Evolutionary conservation across 2,329 filamentous ascomycete genomes (phyloP).

Genomic region (Setomelanomma holmii): DNA sequence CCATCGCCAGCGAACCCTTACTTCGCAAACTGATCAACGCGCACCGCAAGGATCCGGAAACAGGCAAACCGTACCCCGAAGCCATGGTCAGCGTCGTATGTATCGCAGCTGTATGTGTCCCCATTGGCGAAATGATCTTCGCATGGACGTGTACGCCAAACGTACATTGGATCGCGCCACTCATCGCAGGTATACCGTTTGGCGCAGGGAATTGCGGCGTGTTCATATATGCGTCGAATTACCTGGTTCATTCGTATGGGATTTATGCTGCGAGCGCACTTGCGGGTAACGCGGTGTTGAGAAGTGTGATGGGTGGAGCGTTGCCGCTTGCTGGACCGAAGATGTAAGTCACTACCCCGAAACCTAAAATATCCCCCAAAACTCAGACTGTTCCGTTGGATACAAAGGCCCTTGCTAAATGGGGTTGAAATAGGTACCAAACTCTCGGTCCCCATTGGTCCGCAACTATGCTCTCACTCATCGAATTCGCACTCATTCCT

Average conservation of each 20-base stretch:
- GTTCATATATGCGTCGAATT: constrained; percentile 85
- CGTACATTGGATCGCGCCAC: constrained; percentile 83
- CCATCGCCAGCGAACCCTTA: constrained; percentile 67
- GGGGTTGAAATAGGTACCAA: constrained; percentile 58
- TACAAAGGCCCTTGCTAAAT: no score
- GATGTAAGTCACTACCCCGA: constrained; percentile 53
- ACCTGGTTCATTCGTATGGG: constrained; percentile 78
- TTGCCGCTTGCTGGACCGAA: constrained; percentile 76
- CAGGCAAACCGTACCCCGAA: constrained; percentile 76
- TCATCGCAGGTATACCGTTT: constrained; percentile 80
- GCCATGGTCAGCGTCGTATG: constrained; percentile 82
- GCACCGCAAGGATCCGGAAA: constrained; percentile 76
- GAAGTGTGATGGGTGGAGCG: constrained; percentile 76
- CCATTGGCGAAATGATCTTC: constrained; percentile 83
- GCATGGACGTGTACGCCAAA: constrained; percentile 82
- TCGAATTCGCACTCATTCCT: constrained; percentile 77
- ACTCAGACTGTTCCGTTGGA: no score
- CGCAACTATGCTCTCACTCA: constrained; percentile 74
- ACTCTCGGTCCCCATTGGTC: constrained; percentile 78
- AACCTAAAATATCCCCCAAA: background rate
- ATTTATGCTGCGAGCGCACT: constrained; percentile 83
- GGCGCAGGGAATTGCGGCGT: constrained; percentile 77
- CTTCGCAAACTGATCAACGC: constrained; percentile 78
- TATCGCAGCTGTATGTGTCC: constrained; percentile 75
- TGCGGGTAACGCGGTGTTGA: constrained; percentile 78